Conservation (phyloP, 2,329 filamentous ascomycete species). For the Diplodia sapinea region DNA sequence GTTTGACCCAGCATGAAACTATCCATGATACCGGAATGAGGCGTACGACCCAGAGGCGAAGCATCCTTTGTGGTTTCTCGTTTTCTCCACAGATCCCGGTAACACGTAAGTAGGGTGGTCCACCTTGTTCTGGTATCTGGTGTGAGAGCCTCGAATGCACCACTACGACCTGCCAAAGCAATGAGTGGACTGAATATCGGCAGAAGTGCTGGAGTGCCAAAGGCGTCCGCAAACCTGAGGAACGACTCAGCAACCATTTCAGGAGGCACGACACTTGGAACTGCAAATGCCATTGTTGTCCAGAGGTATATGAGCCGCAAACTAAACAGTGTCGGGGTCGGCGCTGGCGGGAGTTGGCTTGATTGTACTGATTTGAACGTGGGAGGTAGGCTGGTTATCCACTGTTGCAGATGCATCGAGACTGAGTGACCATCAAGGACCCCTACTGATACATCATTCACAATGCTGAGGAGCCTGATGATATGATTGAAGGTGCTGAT, state of each 20-base stretch:
- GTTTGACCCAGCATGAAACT: neutral
- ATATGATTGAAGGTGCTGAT: slow-evolving; percentile 62
- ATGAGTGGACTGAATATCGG: slow-evolving; percentile 35
- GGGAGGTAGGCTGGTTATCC: slow-evolving; percentile 27
- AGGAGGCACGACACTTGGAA: slow-evolving; percentile 36
- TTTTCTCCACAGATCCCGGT: slow-evolving; percentile 24
- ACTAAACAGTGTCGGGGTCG: slow-evolving; percentile 22
- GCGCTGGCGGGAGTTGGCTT: slow-evolving; percentile 16
- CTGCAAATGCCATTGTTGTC: slow-evolving; percentile 36
- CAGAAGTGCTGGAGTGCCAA: slow-evolving; percentile 40
- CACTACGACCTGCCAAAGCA: slow-evolving; percentile 26
- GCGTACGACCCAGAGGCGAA: neutral
- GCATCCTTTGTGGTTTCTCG: neutral
- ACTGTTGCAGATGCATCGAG: slow-evolving; percentile 29
- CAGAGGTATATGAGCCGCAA: slow-evolving; percentile 41
- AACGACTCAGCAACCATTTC: slow-evolving; percentile 37
- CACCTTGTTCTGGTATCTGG: slow-evolving; percentile 16
- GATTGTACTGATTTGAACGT: slow-evolving; percentile 28
- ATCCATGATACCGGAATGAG: neutral
- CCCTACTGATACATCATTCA: slow-evolving; percentile 33
- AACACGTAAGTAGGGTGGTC: slow-evolving; percentile 23
- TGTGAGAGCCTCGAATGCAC: slow-evolving; percentile 24
- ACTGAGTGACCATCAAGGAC: slow-evolving; percentile 6
- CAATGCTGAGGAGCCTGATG: slow-evolving; percentile 42
- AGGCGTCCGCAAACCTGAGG: slow-evolving; percentile 37